Evolutionary conservation across 352 stramenopile species (phyloP), one percentile per base, ranked within the genome.

Genomic region (Pythium angustatum): DNA sequence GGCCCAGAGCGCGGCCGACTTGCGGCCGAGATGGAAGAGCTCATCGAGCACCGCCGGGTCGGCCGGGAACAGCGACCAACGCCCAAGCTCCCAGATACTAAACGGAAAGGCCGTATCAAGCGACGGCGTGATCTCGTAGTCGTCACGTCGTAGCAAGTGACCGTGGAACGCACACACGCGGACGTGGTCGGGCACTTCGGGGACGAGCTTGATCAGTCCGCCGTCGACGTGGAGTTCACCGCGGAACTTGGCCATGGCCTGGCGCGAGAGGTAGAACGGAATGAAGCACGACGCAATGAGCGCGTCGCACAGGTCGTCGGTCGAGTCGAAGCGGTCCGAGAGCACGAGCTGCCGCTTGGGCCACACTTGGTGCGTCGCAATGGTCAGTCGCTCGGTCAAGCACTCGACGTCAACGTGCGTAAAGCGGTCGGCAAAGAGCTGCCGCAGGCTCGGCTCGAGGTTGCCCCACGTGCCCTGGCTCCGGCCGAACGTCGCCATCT

Each of bases 81-180:
- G 76, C 9, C 60, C 58, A 41, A 94, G 64, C 49, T 93, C 71
- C 44, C 79, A 68, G 49, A 91, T 76, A 9, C 61, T 68, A 52
- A 76, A 86, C 10, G 84, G 81, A 57, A 93, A 93, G 0, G 77
- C 47, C 1, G 68, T 55, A 41, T 91, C 77, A 21, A 91, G 66
- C 17, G 78, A 87, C 41, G 86, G 86, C 63, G 81, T 90, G 59
- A 94, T 91, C 44, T 88, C 80, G 61, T 93, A 91, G 71, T 90
- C 83, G 4, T 58, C 44, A 9, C 81, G 76, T 31, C 81, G 71
- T 36, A 94, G 48, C n/a, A 79, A 27, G 15, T 78, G 60, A 34
- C 68, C 69, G 22, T 79, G 86, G 64, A 94, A 91, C 27, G 72
- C 81, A 57, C 83, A 93, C 12, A 93, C 81, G 22, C 81, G 83